Evolutionary conservation across 176 grass and related monocot species (phyloP).

Genomic region (Neostapfia colusana): DNA sequence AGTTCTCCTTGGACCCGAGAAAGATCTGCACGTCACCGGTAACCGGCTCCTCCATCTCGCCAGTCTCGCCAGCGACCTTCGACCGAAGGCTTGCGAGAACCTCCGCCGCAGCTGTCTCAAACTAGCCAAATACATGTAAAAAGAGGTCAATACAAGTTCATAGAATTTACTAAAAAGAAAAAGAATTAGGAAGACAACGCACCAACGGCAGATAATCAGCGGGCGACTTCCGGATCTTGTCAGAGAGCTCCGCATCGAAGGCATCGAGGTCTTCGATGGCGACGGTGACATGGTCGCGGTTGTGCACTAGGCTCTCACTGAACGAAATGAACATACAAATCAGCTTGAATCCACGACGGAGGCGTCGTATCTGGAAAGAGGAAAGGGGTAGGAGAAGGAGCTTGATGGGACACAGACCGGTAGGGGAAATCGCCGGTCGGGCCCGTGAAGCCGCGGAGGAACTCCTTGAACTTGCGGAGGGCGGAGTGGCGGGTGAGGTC

Average conservation of each 20-base stretch:
- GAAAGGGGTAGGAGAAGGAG: no score
- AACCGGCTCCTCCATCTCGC: slow-evolving; percentile 90
- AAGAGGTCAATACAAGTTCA: background rate
- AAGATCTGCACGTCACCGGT: slow-evolving; percentile 87
- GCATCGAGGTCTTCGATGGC: slow-evolving; percentile 93
- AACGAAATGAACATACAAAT: slow-evolving; percentile 2
- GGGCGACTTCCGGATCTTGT: slow-evolving; percentile 85
- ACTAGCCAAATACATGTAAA: slow-evolving; percentile 35
- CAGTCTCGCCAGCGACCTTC: slow-evolving; percentile 83
- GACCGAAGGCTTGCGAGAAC: slow-evolving; percentile 71
- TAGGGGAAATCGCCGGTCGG: slow-evolving; percentile 89
- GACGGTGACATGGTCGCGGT: slow-evolving; percentile 76
- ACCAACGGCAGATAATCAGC: slow-evolving; percentile 86
- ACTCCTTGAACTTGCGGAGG: slow-evolving; percentile 99
- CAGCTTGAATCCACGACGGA: background rate
- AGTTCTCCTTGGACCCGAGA: slow-evolving; percentile 84
- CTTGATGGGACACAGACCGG: slow-evolving; percentile 39
- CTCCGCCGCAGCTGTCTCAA: slow-evolving; percentile 74
- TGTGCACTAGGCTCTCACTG: slow-evolving; percentile 92
- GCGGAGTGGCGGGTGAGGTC: slow-evolving; percentile 80
- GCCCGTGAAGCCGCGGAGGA: slow-evolving; percentile 80
- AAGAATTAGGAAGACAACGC: background rate
- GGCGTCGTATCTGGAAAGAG: slow-evolving; percentile 17
- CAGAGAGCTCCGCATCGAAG: slow-evolving; percentile 83
- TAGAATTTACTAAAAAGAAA: background rate